phyloP scores from a whole-genome alignment of 2,329 filamentous ascomycete species.

The Pestalotiopsis sp. region DNA sequence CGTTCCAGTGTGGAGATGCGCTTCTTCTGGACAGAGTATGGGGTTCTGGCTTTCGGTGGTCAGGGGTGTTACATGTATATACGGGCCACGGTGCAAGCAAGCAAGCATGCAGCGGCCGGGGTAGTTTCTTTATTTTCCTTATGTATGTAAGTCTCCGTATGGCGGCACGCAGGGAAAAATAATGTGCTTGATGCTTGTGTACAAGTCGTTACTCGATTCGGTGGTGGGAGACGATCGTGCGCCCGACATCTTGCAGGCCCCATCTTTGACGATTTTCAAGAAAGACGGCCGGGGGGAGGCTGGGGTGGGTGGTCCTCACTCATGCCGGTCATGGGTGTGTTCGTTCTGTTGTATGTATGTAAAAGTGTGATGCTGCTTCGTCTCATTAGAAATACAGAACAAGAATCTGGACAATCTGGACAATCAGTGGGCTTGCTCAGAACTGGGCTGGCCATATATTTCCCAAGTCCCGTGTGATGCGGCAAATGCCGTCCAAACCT shows the following conservation, averaged over 20 bases:
- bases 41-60: background rate
- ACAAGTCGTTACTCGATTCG: background rate
- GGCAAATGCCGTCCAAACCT: slow-evolving; percentile 5
- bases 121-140: no score
- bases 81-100: no score
- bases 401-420: no score
- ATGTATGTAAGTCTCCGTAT: no score
- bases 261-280: background rate
- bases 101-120: no score
- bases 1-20: background rate
- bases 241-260: background rate
- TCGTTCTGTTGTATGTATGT: no score
- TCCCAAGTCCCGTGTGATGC: background rate
- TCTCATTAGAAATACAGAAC: no score
- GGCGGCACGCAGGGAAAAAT: no score
- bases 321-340: no score
- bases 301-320: no score
- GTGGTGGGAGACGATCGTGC: background rate
- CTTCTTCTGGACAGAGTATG: background rate
- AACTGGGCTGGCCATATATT: background rate
- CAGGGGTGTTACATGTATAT: background rate
- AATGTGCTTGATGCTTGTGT: background rate
- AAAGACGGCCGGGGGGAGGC: background rate
- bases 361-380: no score
- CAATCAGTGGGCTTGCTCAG: background rate